Evolutionary conservation across 2,329 filamentous ascomycete genomes (phyloP).

Genomic region (Bretziella fagacearum): DNA sequence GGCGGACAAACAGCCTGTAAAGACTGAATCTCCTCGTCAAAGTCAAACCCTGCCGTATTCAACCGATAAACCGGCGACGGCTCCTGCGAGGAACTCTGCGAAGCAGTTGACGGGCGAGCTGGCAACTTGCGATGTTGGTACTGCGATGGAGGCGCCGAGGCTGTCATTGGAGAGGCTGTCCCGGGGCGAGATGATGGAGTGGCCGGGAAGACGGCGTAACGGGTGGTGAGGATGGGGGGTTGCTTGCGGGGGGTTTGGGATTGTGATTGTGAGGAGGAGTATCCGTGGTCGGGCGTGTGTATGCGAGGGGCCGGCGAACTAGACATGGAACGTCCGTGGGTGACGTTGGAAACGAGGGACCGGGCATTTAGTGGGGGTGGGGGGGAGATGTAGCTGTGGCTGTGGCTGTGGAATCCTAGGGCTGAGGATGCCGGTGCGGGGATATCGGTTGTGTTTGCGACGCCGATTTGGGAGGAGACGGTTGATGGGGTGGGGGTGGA

Average conservation of each 20-base stretch:
- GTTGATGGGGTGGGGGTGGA: not conserved
- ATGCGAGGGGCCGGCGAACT: not conserved
- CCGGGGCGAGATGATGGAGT: not conserved
- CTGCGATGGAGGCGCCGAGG: not conserved
- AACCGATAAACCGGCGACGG: constrained; percentile 9
- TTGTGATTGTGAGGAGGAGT: not conserved
- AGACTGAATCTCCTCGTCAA: constrained; percentile 6
- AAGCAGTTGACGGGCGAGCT: constrained; percentile 3
- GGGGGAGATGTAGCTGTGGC: not conserved
- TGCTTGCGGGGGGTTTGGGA: not conserved
- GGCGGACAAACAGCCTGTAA: not conserved
- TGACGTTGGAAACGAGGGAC: not conserved
- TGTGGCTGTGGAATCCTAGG: not conserved
- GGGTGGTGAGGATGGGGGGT: not conserved
- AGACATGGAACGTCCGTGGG: not conserved
- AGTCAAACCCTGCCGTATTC: not conserved
- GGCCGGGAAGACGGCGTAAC: not conserved
- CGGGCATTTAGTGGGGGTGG: not conserved
- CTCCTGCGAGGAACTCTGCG: constrained; percentile 1
- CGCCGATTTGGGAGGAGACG: not conserved
- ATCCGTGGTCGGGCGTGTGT: not conserved
- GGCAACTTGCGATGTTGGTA: constrained; percentile 7
- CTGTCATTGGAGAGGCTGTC: not conserved
- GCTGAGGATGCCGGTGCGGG: not conserved
- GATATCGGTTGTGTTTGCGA: not conserved